Base-by-base conservation (phyloP, 495 filamentous ascomycete genomes). In the Mycothermus thermophilus region DNA sequence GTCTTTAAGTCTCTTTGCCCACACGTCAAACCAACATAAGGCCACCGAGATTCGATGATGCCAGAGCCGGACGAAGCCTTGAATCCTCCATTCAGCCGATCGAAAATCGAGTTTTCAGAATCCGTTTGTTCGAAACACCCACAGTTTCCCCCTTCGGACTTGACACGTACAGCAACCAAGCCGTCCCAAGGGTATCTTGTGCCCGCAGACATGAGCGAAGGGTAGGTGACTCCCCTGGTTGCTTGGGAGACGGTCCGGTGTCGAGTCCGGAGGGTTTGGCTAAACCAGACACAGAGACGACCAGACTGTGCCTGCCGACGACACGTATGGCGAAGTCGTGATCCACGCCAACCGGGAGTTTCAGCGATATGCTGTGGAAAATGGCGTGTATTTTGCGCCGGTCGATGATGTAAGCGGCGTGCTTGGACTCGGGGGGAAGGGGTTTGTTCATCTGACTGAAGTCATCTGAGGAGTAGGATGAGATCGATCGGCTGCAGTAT, bases 301-400 rank as follows among this genome's bases (percentile, higher is more conserved):
- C 36, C 50, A 60, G 32, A 59, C 55, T 24, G 47, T 59, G 38
- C 56, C 60, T 16, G 59, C 86, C 43, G 71, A 80, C 59, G 60
- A 65, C 29, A 58, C 57, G 36, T 77, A 72, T 51, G 64, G 72
- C 41, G 66, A 77, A 47, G 75, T 74, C 6, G 57, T 83, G 21
- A 60, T 62, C n/a, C 59, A 80, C 44, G 66, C 80, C 46, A 73
- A 74, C 48, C 69, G 83, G 47, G 65, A 69, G 16, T 90, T 74
- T 57, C 83, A 90, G 46, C 72, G 71, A 47, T 77, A 74, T 58
- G 73, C 83, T 18, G 58, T 95, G 36, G 73, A 82, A 22, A 68
- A 82, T 38, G 62, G 62, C 23, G 73, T 77, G 42, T 87, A 84
- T 46, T 80, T 84, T 43, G 74, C 76, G 21, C 88, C 88, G 2